Conservation (phyloP, 2,329 filamentous ascomycete species). For the Aureobasidium sp. region DNA sequence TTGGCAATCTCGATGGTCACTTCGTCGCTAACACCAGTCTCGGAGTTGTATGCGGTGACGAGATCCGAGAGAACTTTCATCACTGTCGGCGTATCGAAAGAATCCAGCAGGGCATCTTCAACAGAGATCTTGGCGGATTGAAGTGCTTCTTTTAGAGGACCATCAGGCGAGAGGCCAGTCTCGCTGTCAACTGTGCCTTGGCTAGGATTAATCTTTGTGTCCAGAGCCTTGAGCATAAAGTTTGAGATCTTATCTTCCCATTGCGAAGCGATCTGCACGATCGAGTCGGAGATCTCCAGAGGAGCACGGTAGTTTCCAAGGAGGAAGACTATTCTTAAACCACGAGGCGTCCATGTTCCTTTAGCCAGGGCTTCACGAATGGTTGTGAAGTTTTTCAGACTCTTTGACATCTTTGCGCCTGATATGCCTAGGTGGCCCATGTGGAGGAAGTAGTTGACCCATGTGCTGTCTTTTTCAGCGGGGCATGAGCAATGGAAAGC, state of each 20-base stretch:
- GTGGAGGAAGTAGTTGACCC: conserved; percentile 94
- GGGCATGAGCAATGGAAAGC: conserved; percentile 56
- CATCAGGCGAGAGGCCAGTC: conserved; percentile 16
- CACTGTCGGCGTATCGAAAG: conserved; percentile 74
- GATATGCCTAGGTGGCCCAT: conserved; percentile 89
- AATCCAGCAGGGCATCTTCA: conserved; percentile 63
- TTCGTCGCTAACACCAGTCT: conserved; percentile 35
- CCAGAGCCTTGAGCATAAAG: conserved; percentile 53
- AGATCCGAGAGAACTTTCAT: conserved; percentile 73
- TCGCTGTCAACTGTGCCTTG: conserved; percentile 15
- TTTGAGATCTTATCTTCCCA: conserved; percentile 77
- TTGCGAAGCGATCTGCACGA: conserved; percentile 61
- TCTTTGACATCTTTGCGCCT: conserved; percentile 94
- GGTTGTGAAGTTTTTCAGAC: conserved; percentile 84
- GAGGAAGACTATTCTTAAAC: conserved; percentile 77
- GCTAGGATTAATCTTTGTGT: conserved; percentile 28
- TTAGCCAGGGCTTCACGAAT: conserved; percentile 70
- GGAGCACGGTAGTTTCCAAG: conserved; percentile 85
- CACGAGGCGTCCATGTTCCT: conserved; percentile 66
- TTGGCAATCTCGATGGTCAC: conserved; percentile 51
- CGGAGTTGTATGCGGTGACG: conserved; percentile 65
- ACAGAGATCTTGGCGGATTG: conserved; percentile 48
- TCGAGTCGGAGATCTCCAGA: conserved; percentile 79
- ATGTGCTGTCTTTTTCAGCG: conserved; percentile 36
- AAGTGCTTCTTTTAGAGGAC: conserved; percentile 32